Percentiles rank a stretch among this genome's conserved stretches.
Conservation (phyloP, 768 basidiomycete species). For the Tulasnella sp. region DNA sequence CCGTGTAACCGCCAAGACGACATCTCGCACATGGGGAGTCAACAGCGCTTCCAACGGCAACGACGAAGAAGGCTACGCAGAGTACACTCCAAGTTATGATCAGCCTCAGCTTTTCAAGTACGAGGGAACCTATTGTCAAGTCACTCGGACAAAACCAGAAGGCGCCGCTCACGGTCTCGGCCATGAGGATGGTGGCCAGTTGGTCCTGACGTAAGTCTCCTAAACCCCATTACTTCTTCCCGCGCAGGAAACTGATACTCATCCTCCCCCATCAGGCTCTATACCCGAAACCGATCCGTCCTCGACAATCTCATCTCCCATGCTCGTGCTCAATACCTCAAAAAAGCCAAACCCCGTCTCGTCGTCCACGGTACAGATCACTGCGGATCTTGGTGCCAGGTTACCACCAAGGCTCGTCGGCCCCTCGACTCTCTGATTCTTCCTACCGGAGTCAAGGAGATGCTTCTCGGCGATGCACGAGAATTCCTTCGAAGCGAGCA, state of each 20-base stretch:
- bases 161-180: slow-evolving; percentile 1
- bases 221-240: not conserved
- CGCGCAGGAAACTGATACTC: not conserved
- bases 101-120: slow-evolving; percentile 13
- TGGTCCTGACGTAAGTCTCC: slow-evolving; percentile 19
- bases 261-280: slow-evolving; percentile 31
- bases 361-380: slow-evolving; percentile 16
- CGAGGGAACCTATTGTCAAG: slow-evolving; percentile 3
- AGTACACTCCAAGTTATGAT: not conserved
- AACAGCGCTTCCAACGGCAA: slow-evolving; percentile 13
- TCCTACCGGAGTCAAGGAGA: slow-evolving; percentile 40
- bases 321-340: slow-evolving; percentile 37
- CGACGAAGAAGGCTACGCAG: not conserved
- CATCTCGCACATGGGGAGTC: slow-evolving; percentile 37
- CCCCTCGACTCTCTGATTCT: slow-evolving; percentile 49
- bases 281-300: slow-evolving; percentile 38
- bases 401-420: slow-evolving; percentile 42
- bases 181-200: slow-evolving; percentile 18
- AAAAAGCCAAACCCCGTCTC: slow-evolving; percentile 38
- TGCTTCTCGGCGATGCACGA: slow-evolving; percentile 43
- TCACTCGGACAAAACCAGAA: slow-evolving; percentile 28
- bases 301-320: slow-evolving; percentile 40
- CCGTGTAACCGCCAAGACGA: slow-evolving; percentile 37
- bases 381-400: slow-evolving; percentile 31
- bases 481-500: slow-evolving; percentile 48